Base-by-base conservation (phyloP, 768 basidiomycete genomes). In the Mycena epipterygia region DNA sequence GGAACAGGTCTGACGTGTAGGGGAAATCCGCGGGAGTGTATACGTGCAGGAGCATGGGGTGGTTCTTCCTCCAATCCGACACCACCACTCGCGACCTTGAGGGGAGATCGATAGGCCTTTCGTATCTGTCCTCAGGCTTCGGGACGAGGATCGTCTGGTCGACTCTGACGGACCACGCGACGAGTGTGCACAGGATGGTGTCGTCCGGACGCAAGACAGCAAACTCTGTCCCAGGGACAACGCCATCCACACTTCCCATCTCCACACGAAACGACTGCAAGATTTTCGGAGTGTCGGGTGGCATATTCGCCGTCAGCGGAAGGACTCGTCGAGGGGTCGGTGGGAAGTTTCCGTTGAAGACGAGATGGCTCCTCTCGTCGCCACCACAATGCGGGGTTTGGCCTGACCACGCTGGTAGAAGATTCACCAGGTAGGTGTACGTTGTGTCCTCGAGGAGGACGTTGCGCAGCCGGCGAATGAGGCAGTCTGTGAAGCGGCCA, bases 361-460 rank as follows among this genome's bases (percentile, higher is more conserved):
- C 25, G 4, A 64, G 25, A 6, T 25, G 25, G 27, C 53, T n/a
- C 33, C 62, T 33, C 27, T 49, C 4, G 19, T 2, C 6, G 46
- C 62, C 49, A 12, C 62, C 62, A 25, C 62, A 64, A 49, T 64
- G 62, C 25, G 62, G 62, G 25, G 19, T 64, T 37, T 64, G 62
- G 1, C 51, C 49, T 7, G 48, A 19, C 37, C 30, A 53, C 16
- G 5, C 9, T 1, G 62, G 62, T 6, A 64, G 2, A 25, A 11
- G 17, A 27, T 49, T 41, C 5, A 64, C 5, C 2, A 64, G 21
- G 23, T 64, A 21, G 7, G 49, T 33, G 49, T 53, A 64, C 19
- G 62, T 64, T 5, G 62, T 33, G 21, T 51, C 37, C 23, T 64
- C 33, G 37, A 64, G 19, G 25, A 12, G 8, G 17, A 37, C 41